Evolutionary conservation across 257 asterid genomes (phyloP), one percentile per base, ranked within the genome.

Genomic region (Solanum paucissectum): DNA sequence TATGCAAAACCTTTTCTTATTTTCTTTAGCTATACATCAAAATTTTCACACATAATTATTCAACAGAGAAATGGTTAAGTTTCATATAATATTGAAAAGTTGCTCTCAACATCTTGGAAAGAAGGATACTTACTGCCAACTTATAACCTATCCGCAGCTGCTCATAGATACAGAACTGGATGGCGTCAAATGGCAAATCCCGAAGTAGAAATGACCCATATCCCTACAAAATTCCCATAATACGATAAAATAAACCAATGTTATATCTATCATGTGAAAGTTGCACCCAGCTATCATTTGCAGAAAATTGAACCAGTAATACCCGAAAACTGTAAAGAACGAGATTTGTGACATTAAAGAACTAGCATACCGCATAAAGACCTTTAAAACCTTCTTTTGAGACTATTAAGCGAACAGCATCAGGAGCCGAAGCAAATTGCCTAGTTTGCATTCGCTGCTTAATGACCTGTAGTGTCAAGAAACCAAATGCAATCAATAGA

Each of bases 381-480:
- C 99, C 99, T 93, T 87, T 95, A 88, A 95, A 93, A 36, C 99
- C 98, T 92, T 97, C 98, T 86, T 92, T 95, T 76, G 98, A 86
- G 91, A 93, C 95, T 88, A 97, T 93, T 75, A 95, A 91, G 73
- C 95, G 93, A 77, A 97, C 98, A 81, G 99, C 98, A 91, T 91
- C 93, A 86, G 98, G 97, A 44, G 98, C 97, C 83, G 99, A 95
- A 86, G 92, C 90, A 93, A 97, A 97, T 91, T 97, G 99, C 85
- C 95, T 92, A 36, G 98, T 97, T 89, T 97, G 99, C 98, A 97
- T 91, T 84, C 99, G 94, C 90, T 95, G 98, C 95, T 97, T 97
- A 90, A 97, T 96, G 90, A 97, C 99, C 99, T 97, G 93, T 86
- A 91, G 87, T 86, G 87, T 79, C 89, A 91, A 85, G 82, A 90